A percentile compares a stretch with the other conserved stretches of the same genome.
Conservation (phyloP, 805 yeast species). For the Candida dendrica region DNA sequence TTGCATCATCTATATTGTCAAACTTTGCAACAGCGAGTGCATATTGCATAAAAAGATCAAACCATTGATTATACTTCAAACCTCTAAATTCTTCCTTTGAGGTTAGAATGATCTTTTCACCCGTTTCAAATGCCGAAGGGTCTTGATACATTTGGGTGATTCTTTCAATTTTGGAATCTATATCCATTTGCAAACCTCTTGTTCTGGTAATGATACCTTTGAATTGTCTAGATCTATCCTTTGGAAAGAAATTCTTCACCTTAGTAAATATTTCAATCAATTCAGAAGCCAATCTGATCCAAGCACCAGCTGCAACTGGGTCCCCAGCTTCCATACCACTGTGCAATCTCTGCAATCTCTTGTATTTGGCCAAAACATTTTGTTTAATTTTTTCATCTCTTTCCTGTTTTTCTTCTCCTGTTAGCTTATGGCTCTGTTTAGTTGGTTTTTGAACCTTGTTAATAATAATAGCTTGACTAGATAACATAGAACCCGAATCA, state of each 20-base stretch:
- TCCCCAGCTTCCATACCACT: conserved; percentile 43
- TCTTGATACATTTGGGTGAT: conserved; percentile 61
- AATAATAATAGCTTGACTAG: conserved; percentile 16
- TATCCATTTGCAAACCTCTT: conserved; percentile 50
- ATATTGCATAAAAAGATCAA: conserved; percentile 72
- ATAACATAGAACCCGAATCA: not conserved
- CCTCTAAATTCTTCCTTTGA: conserved; percentile 67
- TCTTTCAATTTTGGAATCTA: conserved; percentile 69
- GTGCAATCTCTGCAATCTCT: conserved; percentile 45
- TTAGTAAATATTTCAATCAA: conserved; percentile 76
- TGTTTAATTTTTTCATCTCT: conserved; percentile 51
- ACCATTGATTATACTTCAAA: conserved; percentile 74
- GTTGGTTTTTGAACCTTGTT: conserved; percentile 13
- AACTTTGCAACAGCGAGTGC: conserved; percentile 59
- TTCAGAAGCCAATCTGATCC: conserved; percentile 82
- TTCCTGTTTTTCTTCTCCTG: conserved; percentile 41
- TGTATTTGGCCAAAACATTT: conserved; percentile 49
- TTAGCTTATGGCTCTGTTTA: conserved; percentile 24
- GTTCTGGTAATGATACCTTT: conserved; percentile 61
- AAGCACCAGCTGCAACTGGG: conserved; percentile 57
- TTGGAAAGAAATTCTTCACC: conserved; percentile 71
- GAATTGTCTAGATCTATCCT: conserved; percentile 63
- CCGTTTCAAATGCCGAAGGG: conserved; percentile 27
- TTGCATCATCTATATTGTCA: conserved; percentile 56
- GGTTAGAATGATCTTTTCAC: conserved; percentile 35